Evolutionary conservation across 164 flowering plant genomes (phyloP).

Genomic region (Paratinospora sagittata): DNA sequence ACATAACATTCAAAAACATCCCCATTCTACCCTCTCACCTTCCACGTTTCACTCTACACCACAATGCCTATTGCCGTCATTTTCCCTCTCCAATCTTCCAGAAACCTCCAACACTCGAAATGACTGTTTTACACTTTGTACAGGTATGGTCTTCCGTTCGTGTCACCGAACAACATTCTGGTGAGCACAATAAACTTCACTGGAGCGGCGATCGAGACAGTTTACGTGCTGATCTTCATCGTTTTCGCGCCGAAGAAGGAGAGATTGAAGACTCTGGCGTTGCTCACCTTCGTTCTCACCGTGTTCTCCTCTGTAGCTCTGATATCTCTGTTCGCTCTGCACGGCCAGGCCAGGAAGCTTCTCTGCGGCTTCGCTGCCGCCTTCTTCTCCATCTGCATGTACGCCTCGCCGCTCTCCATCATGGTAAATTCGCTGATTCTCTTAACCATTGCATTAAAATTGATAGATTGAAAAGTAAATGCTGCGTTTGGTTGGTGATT

Average conservation of each 20-base stretch:
- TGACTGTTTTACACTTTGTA: neutral
- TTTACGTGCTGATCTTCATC: constrained; percentile 65
- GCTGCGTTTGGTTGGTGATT: neutral
- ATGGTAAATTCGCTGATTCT: constrained; percentile 47
- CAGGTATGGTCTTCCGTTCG: constrained; percentile 91
- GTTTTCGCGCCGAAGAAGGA: constrained; percentile 58
- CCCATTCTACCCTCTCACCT: too few relatives aligned
- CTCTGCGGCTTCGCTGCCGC: constrained; percentile 81
- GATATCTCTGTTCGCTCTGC: constrained; percentile 61
- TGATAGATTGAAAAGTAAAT: neutral
- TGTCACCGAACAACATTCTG: constrained; percentile 66
- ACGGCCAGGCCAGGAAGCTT: constrained; percentile 53
- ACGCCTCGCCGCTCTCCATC: constrained; percentile 79
- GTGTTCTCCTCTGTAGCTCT: constrained; percentile 52
- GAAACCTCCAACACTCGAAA: neutral
- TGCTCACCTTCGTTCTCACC: constrained; percentile 37
- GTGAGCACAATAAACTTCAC: constrained; percentile 75
- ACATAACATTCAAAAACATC: too few relatives aligned
- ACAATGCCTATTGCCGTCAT: neutral
- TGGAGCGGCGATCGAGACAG: constrained; percentile 63
- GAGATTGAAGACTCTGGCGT: constrained; percentile 48
- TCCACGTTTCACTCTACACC: too few relatives aligned
- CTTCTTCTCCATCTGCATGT: constrained; percentile 85
- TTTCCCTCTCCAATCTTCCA: neutral
- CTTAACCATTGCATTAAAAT: neutral